These are phyloP conservation scores for Skeletonema menzelii DNA, from an alignment of 108 stramenopile genomes.

Conservation along the genomic window DNA sequence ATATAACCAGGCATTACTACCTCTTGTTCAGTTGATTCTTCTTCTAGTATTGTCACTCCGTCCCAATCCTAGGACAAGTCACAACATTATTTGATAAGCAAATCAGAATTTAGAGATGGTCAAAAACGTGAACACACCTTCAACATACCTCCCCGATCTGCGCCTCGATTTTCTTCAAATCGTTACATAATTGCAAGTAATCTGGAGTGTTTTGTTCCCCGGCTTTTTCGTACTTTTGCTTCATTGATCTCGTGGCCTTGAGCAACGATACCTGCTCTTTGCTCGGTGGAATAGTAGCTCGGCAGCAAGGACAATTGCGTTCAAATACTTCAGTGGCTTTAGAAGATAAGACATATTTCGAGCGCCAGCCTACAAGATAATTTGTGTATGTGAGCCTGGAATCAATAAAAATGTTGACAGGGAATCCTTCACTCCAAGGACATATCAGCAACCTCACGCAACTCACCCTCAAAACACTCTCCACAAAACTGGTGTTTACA, in stretches of 20 bases:
- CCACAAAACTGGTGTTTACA: constrained; percentile 4
- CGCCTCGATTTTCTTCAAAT: constrained; percentile 2
- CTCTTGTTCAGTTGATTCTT: not conserved
- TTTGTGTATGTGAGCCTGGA: not conserved
- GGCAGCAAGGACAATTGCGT: not conserved
- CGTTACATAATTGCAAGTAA: not conserved
- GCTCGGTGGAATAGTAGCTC: not conserved
- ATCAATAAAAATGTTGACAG: not conserved
- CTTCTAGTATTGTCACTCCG: not conserved
- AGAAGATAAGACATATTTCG: constrained; percentile 1
- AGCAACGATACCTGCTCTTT: not conserved
- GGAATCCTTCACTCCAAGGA: too few relatives aligned
- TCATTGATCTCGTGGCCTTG: not conserved
- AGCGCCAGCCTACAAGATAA: not conserved
- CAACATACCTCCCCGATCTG: not conserved
- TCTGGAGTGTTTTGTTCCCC: not conserved
- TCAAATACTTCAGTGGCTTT: not conserved
- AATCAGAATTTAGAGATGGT: not conserved
- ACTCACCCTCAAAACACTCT: not conserved
- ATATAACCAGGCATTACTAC: constrained; percentile 6
- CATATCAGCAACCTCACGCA: not conserved
- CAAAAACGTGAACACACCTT: not conserved
- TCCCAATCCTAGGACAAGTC: constrained; percentile 3
- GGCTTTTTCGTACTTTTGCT: not conserved
- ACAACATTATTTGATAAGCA: not conserved